Base-by-base conservation (phyloP, 768 basidiomycete species). In the Tylopilus sp. region DNA sequence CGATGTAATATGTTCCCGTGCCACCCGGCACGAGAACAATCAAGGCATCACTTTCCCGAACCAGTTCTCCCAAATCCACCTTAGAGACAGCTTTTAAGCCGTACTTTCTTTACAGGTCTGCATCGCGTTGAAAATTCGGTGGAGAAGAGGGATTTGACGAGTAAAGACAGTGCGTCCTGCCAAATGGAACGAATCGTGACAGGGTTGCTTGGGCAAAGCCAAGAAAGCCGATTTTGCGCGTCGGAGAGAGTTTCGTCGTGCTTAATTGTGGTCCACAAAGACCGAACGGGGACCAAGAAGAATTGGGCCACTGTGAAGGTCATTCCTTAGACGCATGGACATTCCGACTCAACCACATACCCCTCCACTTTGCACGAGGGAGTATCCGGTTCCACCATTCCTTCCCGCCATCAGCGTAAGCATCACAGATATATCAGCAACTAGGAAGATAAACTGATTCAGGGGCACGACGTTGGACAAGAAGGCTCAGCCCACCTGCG, bases 341-440 rank as follows among this genome's bases (percentile, higher is more conserved):
- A 41, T 2, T 40, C 3, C 28, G 6, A 28, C 11, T 4, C 28
- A 28, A 28, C 28, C 10, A 52, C 81, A 36, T 66, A 84, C 93
- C 63, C 80, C 73, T 42, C 90, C 89, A 4, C 77, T 70, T 63
- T 85, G 79, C 17, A 93, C 90, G 12, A 93, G 58, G 1, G 73
- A 64, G 47, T 80, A 78, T 2, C 81, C 80, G 55, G 82, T 76
- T 4, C 83, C 83, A 4, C 75, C 87, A 46, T 90, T 86, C n/a
- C 97, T 79, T 45, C 86, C 79, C 0, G 94, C 94, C 94, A 98
- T 98, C 22, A 98, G 77, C 0, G 85, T 86, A 12, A 99, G 80
- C 90, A 98, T 92, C 38, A 95, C 79, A 0, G 85, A 81, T 8
- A 91, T 67, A 66, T 99, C 97, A 17, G 97, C 95, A 20, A 97